Base-by-base conservation (phyloP, 2,329 filamentous ascomycete species). In the Penicillium crustosum region DNA sequence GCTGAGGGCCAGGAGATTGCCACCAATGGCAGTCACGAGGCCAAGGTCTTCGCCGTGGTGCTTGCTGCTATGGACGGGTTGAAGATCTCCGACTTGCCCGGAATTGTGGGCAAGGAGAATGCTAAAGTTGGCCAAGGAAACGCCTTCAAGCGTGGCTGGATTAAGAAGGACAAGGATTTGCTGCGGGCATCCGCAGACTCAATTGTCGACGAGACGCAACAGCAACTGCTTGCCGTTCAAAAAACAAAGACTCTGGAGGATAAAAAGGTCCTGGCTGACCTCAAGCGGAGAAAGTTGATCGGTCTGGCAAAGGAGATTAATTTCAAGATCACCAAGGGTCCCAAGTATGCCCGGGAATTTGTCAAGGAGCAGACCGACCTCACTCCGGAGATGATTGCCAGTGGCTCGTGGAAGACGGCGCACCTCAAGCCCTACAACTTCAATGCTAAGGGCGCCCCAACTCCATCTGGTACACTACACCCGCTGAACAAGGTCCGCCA, bases 331-430 rank as follows among this genome's bases (percentile, higher is more conserved):
- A 80, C 81, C 59, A 97, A 97, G 80, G 94, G 92, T 0, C 78
- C 87, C 60, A 96, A 96, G 75, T 99, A 92, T 73, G 90, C 92
- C 43, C 85, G 89, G 49, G 89, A 96, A 77, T 90, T 97, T 64
- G 83, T 89, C 45, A 91, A 95, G 77, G 93, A 97, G 79, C 91
- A 95, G 77, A 97, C 94, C 43, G 94, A 99, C 73, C 80, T 99
- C 71, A 97, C 94, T 12, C 89, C 87, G 52, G 94, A 99, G 57
- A 96, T 99, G 90, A 81, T 99, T 64, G 81, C 87, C 56, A 83
- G 82, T 69, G 93, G 93, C 43, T 86, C 90, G 19, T 99, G 94
- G 94, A 93, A 97, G 81, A 90, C 89, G 41, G 91, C 90, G 9
- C 86, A 88, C 63, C 93, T 97, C 83, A 97, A 90, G 75, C 86